Conservation (phyloP, 805 yeast genomes). For the Yarrowia sp. region DNA sequence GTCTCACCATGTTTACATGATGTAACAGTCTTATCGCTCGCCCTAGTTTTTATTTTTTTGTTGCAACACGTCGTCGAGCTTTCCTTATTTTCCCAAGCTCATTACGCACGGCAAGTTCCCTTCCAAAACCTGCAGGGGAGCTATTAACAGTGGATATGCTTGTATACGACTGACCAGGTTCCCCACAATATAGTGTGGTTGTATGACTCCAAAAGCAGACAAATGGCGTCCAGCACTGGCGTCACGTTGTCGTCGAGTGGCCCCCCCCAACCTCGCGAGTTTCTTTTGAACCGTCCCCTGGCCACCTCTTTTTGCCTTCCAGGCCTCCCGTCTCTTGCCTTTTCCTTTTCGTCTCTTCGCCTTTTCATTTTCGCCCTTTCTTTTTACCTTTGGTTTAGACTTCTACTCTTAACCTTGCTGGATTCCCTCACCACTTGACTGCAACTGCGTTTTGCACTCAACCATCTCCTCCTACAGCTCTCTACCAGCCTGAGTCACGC, state of each 20-base stretch:
- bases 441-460: neutral
- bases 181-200: neutral
- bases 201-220: too few species aligned
- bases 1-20: neutral
- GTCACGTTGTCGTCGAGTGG: too few species aligned
- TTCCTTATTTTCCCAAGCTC: too few species aligned
- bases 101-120: neutral
- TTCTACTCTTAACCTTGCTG: conserved; percentile 1
- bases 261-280: neutral
- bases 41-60: too few species aligned
- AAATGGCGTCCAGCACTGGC: too few species aligned
- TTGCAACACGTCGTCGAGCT: too few species aligned
- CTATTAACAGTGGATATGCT: neutral
- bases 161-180: neutral
- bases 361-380: neutral
- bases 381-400: neutral
- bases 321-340: too few species aligned
- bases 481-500: neutral
- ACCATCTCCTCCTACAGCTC: neutral
- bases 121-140: neutral
- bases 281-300: neutral
- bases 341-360: neutral
- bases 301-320: too few species aligned
- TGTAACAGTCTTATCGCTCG: neutral
- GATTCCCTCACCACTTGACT: neutral